Conservation (phyloP, 768 basidiomycete species). For the Pulveroboletus ravenelii region DNA sequence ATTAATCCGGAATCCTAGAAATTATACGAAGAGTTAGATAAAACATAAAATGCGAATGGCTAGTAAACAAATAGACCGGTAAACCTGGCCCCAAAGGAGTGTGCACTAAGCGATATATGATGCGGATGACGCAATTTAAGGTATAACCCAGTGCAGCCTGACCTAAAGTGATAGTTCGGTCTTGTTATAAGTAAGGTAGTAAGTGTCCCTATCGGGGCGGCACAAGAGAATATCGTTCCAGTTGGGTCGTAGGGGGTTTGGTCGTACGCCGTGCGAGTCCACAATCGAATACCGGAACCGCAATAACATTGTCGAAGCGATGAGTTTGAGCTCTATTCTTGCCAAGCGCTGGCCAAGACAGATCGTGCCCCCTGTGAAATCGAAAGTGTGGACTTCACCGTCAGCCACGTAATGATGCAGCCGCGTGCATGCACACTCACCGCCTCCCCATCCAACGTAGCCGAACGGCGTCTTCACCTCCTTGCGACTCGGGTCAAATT, state of each 20-base stretch:
- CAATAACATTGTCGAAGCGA: conserved; percentile 62
- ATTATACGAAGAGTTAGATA: conserved; percentile 19
- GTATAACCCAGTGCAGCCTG: conserved; percentile 13
- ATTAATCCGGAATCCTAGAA: conserved; percentile 7
- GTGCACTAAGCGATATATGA: conserved; percentile 11
- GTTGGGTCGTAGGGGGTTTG: conserved; percentile 49
- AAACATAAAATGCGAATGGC: conserved; percentile 13
- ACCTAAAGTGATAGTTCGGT: conserved; percentile 18
- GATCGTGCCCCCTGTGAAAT: conserved; percentile 52
- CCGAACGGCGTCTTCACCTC: conserved; percentile 49
- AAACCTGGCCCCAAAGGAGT: background rate
- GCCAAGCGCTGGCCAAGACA: conserved; percentile 76
- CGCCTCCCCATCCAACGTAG: conserved; percentile 78
- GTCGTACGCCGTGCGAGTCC: conserved; percentile 45
- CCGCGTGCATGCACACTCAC: conserved; percentile 39
- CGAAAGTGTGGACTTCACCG: conserved; percentile 6
- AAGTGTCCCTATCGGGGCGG: conserved; percentile 52
- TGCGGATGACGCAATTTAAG: conserved; percentile 1
- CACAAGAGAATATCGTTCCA: conserved; percentile 77
- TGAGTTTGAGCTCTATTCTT: conserved; percentile 66
- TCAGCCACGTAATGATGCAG: conserved; percentile 16
- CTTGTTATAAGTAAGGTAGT: conserved; percentile 45
- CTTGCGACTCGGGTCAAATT: conserved; percentile 59
- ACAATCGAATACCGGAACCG: conserved; percentile 58
- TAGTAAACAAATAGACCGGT: too few species aligned